Percentiles rank a stretch among this genome's conserved stretches.
Conservation (phyloP, 768 basidiomycete genomes). For the Boletus tylopilopsis region DNA sequence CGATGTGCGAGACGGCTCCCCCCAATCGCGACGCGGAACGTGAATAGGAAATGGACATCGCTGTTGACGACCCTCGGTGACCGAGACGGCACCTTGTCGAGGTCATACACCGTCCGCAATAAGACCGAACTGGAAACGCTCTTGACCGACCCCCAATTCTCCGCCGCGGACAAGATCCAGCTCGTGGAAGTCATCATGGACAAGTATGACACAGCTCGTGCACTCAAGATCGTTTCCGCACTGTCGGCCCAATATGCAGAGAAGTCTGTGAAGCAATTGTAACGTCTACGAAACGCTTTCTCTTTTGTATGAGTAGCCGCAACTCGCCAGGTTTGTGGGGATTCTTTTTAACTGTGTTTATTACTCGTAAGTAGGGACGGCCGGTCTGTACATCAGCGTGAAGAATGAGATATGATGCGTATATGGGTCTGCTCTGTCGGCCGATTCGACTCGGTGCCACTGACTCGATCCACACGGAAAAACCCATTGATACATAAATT, state of each 20-base stretch:
- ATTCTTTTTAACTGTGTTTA: no score
- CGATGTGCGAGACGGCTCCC: no score
- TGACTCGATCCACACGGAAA: no score
- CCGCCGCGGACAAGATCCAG: slow-evolving; percentile 61
- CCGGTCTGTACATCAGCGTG: no score
- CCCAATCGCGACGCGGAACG: not conserved
- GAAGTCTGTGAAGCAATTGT: slow-evolving; percentile 19
- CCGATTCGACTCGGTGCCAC: no score
- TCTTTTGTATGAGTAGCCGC: no score
- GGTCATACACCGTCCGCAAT: slow-evolving; percentile 63
- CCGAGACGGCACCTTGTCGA: slow-evolving; percentile 42
- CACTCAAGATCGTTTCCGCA: slow-evolving; percentile 51
- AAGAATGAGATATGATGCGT: no score
- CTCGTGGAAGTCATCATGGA: slow-evolving; percentile 81
- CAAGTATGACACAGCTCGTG: slow-evolving; percentile 64
- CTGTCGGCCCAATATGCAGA: slow-evolving; percentile 13
- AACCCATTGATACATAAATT: slow-evolving; percentile 10
- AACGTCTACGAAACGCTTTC: not conserved
- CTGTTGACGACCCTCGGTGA: slow-evolving; percentile 60
- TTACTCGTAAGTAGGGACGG: no score
- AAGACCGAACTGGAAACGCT: slow-evolving; percentile 66
- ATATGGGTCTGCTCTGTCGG: no score
- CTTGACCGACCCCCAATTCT: slow-evolving; percentile 61
- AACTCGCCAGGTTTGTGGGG: no score
- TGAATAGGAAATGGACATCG: slow-evolving; percentile 63